Evolutionary conservation across 805 yeast species (phyloP).

Genomic region (Metschnikowia amazonensis): DNA sequence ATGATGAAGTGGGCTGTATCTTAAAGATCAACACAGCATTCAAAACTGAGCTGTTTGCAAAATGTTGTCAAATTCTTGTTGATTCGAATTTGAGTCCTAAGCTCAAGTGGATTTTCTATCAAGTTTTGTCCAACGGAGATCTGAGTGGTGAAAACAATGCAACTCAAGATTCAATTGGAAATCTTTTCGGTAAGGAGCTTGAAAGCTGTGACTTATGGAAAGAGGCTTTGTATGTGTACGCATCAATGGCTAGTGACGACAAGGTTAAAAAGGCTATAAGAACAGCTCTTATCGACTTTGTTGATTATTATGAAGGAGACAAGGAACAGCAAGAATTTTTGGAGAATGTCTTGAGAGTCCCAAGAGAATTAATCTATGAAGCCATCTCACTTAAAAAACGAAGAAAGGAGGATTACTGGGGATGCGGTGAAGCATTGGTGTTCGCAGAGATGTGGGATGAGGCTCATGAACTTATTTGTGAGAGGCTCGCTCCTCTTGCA

Average conservation of each 20-base stretch:
- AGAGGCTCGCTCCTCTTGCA: slow-evolving; percentile 67
- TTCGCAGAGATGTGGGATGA: slow-evolving; percentile 56
- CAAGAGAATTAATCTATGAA: slow-evolving; percentile 46
- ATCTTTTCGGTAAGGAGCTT: slow-evolving; percentile 47
- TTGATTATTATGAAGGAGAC: slow-evolving; percentile 23
- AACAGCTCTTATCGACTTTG: slow-evolving; percentile 30
- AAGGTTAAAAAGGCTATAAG: slow-evolving; percentile 41
- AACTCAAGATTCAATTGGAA: slow-evolving; percentile 25
- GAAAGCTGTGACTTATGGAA: slow-evolving; percentile 44
- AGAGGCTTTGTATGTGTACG: slow-evolving; percentile 60
- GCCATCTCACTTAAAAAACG: slow-evolving; percentile 59
- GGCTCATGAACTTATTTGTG: slow-evolving; percentile 59
- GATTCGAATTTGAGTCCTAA: slow-evolving; percentile 30
- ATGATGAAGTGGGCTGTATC: slow-evolving; percentile 8
- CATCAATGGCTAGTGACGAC: slow-evolving; percentile 51
- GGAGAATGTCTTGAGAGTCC: slow-evolving; percentile 42
- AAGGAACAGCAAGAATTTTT: slow-evolving; percentile 34
- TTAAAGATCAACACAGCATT: slow-evolving; percentile 18
- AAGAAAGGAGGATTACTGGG: slow-evolving; percentile 47
- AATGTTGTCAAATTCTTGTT: slow-evolving; percentile 9
- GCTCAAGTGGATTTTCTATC: slow-evolving; percentile 51
- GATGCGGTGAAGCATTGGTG: slow-evolving; percentile 59
- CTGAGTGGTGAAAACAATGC: slow-evolving; percentile 8
- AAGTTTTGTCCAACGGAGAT: slow-evolving; percentile 30
- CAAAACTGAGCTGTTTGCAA: slow-evolving; percentile 5